Evolutionary conservation across 371 early-diverging fungal species (phyloP), one percentile per base, ranked within the genome.

Genomic region (Mortierella polycephala): DNA sequence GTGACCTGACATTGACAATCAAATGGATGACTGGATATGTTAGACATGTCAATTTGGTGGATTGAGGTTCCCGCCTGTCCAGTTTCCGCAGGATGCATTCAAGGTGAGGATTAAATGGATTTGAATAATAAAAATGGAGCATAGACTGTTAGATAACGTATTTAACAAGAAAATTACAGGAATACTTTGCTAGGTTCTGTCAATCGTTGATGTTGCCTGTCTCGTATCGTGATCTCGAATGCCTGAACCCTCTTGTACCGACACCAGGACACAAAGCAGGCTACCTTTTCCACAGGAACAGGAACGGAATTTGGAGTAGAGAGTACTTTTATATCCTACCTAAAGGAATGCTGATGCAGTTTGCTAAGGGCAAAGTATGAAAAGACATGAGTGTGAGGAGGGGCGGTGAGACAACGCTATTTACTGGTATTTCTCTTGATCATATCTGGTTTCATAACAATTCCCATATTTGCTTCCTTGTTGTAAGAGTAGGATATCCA

Each of bases 321-420:
- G 66, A 77, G 30, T 77, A 72, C n/a, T 77, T 77, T 46, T 77
- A 77, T n/a, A 72, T 72, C 51, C 51, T 64, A 5, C 72, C 72
- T 30, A 59, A 57, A 12, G 79, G 79, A 13, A 72, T 71, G 79
- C 54, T 77, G 46, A 77, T 77, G 79, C 72, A 72, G 62, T 77
- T 71, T 23, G 55, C 79, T 13, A 77, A 72, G 51, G 79, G 79
- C 51, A 77, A 71, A 47, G 79, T 77, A 65, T 16, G 39, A 40
- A 12, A 47, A 11, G 9, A 10, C 45, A 60, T 16, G 23, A 46
- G 9, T 11, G 46, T 8, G 21, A 47, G 49, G 47, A 49, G 39
- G 30, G 30, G 30, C 30, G 30, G 30, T 4, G 30, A 30, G 30
- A 30, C 30, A 30, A 30, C 4, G 30, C 30, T 30, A 30, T n/a